Conservation (phyloP, 139 green algal genomes). For the Marvania coccoides region DNA sequence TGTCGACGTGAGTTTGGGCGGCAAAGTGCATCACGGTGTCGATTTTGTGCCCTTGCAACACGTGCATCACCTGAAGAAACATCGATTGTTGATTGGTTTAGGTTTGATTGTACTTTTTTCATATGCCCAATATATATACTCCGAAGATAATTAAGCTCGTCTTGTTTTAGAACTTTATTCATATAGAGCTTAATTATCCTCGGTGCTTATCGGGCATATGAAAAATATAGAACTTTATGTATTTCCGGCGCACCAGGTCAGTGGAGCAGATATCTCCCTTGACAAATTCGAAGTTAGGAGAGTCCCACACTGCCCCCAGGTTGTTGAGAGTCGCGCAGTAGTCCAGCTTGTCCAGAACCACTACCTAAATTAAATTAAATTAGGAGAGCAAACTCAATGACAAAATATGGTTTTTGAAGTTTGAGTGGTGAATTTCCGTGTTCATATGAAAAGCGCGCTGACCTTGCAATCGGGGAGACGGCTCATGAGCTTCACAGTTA, state of each 20-base stretch:
- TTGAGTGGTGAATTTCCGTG: neutral
- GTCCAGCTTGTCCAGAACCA: slow-evolving; percentile 96
- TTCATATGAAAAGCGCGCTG: neutral
- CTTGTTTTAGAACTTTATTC: too few relatives aligned
- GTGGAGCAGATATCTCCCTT: slow-evolving; percentile 89
- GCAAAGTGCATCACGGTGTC: slow-evolving; percentile 99
- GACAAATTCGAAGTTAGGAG: slow-evolving; percentile 91
- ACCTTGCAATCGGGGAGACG: neutral
- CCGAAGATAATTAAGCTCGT: too few relatives aligned
- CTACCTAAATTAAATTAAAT: slow-evolving; percentile 43
- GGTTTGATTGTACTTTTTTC: too few relatives aligned
- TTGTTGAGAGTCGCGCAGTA: slow-evolving; percentile 91
- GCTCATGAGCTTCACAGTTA: neutral
- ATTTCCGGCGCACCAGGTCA: too few relatives aligned
- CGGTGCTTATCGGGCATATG: too few relatives aligned
- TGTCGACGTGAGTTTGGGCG: slow-evolving; percentile 97
- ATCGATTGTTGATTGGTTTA: too few relatives aligned
- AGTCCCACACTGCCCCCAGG: slow-evolving; percentile 37
- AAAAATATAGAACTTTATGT: too few relatives aligned
- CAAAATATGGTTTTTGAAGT: neutral
- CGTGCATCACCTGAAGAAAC: too few relatives aligned
- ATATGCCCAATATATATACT: too few relatives aligned
- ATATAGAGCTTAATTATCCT: too few relatives aligned
- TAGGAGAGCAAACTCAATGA: neutral
- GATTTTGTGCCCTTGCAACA: slow-evolving; percentile 80